phyloP scores from a whole-genome alignment of 108 stramenopile genomes.

The Cylindrotheca fusiformis region DNA sequence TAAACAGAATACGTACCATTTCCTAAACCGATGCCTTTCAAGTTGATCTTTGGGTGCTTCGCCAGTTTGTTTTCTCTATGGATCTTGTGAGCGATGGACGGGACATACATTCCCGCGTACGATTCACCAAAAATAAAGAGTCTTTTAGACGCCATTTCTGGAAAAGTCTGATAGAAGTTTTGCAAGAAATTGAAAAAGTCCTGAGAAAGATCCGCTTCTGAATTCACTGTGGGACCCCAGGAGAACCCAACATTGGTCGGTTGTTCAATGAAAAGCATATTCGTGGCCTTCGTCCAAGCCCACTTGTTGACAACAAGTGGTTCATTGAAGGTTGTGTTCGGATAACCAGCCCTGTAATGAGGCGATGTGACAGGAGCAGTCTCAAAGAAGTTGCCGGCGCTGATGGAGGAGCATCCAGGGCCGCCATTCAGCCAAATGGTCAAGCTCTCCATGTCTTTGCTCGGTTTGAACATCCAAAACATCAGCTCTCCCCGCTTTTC shows the following conservation, averaged over 20 bases:
- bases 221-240: slow-evolving; percentile 44
- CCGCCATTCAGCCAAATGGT: slow-evolving; percentile 41
- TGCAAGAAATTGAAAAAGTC: slow-evolving; percentile 52
- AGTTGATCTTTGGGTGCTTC: slow-evolving; percentile 19
- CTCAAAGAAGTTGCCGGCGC: slow-evolving; percentile 52
- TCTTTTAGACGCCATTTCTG: slow-evolving; percentile 31
- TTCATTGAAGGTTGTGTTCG: slow-evolving; percentile 8
- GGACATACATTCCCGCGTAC: slow-evolving; percentile 82
- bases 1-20: slow-evolving; percentile 56
- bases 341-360: slow-evolving; percentile 26
- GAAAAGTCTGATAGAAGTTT: slow-evolving; percentile 39
- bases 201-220: slow-evolving; percentile 38
- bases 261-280: slow-evolving; percentile 78
- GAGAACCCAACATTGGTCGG: slow-evolving; percentile 75
- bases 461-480: slow-evolving; percentile 45
- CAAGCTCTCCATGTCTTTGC: slow-evolving; percentile 22
- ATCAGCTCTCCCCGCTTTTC: slow-evolving; percentile 23
- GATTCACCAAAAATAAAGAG: slow-evolving; percentile 86
- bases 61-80: slow-evolving; percentile 35
- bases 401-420: slow-evolving; percentile 54
- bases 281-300: slow-evolving; percentile 48
- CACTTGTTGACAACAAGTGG: slow-evolving; percentile 24
- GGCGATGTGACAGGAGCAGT: slow-evolving; percentile 37
- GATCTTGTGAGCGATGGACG: slow-evolving; percentile 66
- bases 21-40: slow-evolving; percentile 57